Conservation (phyloP, 495 filamentous ascomycete genomes). For the Neurospora sp. region DNA sequence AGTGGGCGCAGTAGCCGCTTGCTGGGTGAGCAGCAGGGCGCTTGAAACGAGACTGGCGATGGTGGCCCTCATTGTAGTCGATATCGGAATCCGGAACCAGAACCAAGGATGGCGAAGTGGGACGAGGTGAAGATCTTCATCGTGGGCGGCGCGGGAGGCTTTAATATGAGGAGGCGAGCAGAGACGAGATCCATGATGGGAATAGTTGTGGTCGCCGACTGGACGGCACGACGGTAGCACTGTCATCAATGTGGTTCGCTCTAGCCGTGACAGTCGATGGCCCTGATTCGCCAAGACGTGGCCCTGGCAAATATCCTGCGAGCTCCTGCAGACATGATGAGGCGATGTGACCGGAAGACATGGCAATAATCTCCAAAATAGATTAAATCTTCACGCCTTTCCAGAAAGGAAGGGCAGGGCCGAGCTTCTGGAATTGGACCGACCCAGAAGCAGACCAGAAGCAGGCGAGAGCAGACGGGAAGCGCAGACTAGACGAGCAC, state of each 20-base stretch:
- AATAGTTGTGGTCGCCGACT: background rate
- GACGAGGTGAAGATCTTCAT: background rate
- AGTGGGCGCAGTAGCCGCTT: background rate
- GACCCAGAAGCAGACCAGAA: background rate
- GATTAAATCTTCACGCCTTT: background rate
- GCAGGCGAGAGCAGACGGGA: background rate
- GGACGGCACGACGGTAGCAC: background rate
- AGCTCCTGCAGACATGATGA: background rate
- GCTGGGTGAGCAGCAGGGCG: constrained; percentile 10
- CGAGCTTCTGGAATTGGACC: background rate
- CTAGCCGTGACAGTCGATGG: background rate
- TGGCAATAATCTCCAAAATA: background rate
- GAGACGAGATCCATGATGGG: background rate
- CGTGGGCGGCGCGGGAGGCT: background rate
- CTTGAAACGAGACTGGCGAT: constrained; percentile 6
- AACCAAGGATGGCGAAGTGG: background rate
- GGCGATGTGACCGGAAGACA: constrained; percentile 1
- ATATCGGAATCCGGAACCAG: background rate
- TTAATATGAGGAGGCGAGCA: background rate
- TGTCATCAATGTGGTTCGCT: background rate
- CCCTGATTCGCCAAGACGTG: background rate
- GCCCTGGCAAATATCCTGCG: background rate
- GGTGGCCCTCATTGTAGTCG: constrained; percentile 9
- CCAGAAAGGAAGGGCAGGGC: background rate
- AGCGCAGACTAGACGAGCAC: background rate